A percentile compares a stretch with the other conserved stretches of the same genome.
Evolutionary conservation across 345 rosid genomes (phyloP).

Genomic region (Xanthoceras sorbifolium): DNA sequence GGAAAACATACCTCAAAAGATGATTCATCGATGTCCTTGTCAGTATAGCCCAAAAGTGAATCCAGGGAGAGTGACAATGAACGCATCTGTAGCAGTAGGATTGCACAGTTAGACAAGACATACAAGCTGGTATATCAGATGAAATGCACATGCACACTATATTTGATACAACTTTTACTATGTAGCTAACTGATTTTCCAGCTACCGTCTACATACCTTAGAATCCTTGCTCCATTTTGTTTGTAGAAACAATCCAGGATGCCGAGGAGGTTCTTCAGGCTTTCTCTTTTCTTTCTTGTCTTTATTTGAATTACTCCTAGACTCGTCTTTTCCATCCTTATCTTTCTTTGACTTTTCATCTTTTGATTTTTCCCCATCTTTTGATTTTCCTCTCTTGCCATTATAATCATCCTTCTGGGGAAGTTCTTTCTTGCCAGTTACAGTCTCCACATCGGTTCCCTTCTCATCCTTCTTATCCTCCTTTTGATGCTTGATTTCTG

Average conservation of each 20-base stretch:
- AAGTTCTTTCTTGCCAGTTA: slow-evolving; percentile 44
- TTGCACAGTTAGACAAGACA: slow-evolving; percentile 9
- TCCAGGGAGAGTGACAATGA: slow-evolving; percentile 85
- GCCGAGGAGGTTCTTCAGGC: slow-evolving; percentile 75
- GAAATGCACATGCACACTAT: slow-evolving; percentile 10
- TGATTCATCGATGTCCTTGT: slow-evolving; percentile 88
- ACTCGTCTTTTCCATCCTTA: slow-evolving; percentile 47
- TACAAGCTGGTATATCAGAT: background rate
- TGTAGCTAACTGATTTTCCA: slow-evolving; percentile 5
- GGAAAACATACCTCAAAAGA: slow-evolving; percentile 72
- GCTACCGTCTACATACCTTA: slow-evolving; percentile 54
- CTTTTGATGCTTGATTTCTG: slow-evolving; percentile 34
- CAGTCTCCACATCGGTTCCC: slow-evolving; percentile 37
- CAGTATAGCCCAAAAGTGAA: slow-evolving; percentile 89
- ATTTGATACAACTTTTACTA: slow-evolving; percentile 6
- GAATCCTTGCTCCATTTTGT: slow-evolving; percentile 63
- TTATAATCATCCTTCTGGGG: slow-evolving; percentile 36
- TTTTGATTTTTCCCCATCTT: slow-evolving; percentile 39
- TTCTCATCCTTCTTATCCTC: slow-evolving; percentile 54
- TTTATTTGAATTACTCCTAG: slow-evolving; percentile 42
- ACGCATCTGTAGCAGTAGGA: slow-evolving; percentile 53
- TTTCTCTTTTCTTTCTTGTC: slow-evolving; percentile 72
- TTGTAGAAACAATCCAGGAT: slow-evolving; percentile 77
- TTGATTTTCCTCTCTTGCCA: slow-evolving; percentile 45
- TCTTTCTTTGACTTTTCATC: slow-evolving; percentile 52